Base-by-base conservation (phyloP, 495 filamentous ascomycete genomes). In the Penicillium verhagenii region DNA sequence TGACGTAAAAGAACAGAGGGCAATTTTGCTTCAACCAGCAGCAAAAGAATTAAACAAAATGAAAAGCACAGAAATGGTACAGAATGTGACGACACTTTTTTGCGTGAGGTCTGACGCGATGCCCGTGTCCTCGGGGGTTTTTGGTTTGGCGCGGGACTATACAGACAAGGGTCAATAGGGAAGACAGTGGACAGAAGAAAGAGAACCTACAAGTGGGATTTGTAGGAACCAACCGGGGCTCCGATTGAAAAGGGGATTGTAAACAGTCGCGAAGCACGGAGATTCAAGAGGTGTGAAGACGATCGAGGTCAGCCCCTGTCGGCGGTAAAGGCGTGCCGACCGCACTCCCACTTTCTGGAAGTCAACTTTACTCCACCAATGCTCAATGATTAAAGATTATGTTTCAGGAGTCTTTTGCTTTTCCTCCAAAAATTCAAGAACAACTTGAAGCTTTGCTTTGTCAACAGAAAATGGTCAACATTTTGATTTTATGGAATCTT, bases 301-400 rank as follows among this genome's bases (percentile, higher is more conserved):
- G 54, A 47, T 50, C 38, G 49, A 58, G 53, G 49, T 54, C 58
- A 59, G 52, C 59, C 63, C 57, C 49, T 60, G 60, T 63, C 43
- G 59, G 63, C 63, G 63, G 63, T 66, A 66, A 66, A 63, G 52
- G 39, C 55, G 57, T 43, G 56, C 59, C 56, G 62, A 57, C 59
- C 62, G 62, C 56, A 54, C 46, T 43, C 50, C 31, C 47, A 25
- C 44, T 35, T n/a, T 51, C 42, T 25, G 31, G 18, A 16, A 26
- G 45, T 49, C 23, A 49, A 29, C 46, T 29, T 33, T 26, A 29
- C 26, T 28, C 28, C 29, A 35, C 14, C 33, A 23, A 37, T 33
- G 23, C 42, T 23, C 23, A 45, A 18, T n/a, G 14, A 40, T 40
- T 40, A 13, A n/a, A 13, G 14, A 40, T 13, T 18, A 40, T 20